These are phyloP conservation scores for Solanum tarapatanum DNA, from an alignment of 257 asterid species.

Conservation along the genomic window DNA sequence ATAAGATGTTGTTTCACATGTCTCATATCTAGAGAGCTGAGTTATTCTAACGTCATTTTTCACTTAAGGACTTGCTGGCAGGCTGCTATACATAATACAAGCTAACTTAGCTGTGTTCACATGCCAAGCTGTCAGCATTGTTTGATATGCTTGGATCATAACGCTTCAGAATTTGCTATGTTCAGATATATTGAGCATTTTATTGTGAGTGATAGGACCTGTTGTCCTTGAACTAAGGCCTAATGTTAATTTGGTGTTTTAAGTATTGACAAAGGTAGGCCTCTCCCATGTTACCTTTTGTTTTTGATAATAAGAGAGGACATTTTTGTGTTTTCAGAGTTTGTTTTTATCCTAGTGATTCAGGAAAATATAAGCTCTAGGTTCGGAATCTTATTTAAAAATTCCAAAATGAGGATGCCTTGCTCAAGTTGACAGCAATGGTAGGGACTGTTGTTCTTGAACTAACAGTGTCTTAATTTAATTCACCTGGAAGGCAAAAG, in stretches of 20 bases:
- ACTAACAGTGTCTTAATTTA: not conserved
- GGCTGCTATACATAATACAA: not conserved
- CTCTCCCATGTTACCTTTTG: not conserved
- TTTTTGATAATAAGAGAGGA: not conserved
- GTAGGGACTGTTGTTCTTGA: not conserved
- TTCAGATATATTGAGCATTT: not conserved
- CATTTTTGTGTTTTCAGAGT: not conserved
- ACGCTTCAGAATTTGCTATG: not conserved
- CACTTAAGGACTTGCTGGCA: not conserved
- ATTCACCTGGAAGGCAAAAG: not conserved
- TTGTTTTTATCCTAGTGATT: not conserved
- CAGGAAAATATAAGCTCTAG: not conserved
- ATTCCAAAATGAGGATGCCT: not conserved
- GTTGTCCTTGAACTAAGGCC: not conserved
- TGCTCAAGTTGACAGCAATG: not conserved
- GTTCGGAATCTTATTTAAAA: not conserved
- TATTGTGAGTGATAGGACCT: not conserved
- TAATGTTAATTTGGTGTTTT: not conserved
- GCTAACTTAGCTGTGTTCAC: not conserved
- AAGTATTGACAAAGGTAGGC: not conserved
- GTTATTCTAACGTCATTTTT: not conserved
- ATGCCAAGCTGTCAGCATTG: not conserved
- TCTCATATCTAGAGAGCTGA: not conserved
- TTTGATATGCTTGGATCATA: not conserved
- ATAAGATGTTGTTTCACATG: not conserved